A percentile compares a stretch with the other conserved stretches of the same genome.
Evolutionary conservation across 2,329 filamentous ascomycete genomes (phyloP).

Genomic region (Zasmidium cellare): DNA sequence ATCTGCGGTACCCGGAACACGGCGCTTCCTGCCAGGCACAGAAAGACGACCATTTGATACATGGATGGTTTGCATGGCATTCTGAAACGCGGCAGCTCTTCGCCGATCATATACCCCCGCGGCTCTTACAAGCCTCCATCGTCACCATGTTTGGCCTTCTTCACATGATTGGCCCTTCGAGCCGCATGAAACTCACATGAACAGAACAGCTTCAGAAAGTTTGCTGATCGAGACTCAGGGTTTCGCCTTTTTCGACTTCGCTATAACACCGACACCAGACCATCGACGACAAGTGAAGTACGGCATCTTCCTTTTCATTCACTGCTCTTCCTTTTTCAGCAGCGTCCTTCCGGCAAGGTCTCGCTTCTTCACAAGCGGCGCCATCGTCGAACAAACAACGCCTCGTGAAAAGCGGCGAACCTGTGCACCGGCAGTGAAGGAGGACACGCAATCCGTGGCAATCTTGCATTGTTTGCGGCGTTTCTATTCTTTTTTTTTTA

Average conservation of each 20-base stretch:
- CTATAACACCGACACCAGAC: background rate
- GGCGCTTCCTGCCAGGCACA: background rate
- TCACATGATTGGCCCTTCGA: background rate
- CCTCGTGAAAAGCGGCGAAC: background rate
- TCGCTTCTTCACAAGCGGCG: background rate
- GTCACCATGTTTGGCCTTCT: slow-evolving; percentile 3
- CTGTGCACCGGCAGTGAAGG: background rate
- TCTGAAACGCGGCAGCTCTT: background rate
- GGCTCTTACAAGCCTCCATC: background rate
- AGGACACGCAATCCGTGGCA: background rate
- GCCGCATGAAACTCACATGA: slow-evolving; percentile 1
- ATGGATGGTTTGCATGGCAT: background rate
- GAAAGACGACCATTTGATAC: background rate
- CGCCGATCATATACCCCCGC: background rate
- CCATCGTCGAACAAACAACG: background rate
- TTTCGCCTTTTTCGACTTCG: background rate
- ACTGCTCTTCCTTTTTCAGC: background rate
- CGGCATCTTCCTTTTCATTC: background rate
- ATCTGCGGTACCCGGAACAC: background rate
- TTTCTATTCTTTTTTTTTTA: background rate
- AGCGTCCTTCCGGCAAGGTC: background rate
- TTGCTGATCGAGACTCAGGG: background rate
- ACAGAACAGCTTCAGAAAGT: background rate
- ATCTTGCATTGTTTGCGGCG: slow-evolving; percentile 4
- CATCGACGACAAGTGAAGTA: background rate